These are phyloP conservation scores for Rhexocercosporidium sp. DNA, from an alignment of 2,329 filamentous ascomycete genomes.

Conservation along the genomic window DNA sequence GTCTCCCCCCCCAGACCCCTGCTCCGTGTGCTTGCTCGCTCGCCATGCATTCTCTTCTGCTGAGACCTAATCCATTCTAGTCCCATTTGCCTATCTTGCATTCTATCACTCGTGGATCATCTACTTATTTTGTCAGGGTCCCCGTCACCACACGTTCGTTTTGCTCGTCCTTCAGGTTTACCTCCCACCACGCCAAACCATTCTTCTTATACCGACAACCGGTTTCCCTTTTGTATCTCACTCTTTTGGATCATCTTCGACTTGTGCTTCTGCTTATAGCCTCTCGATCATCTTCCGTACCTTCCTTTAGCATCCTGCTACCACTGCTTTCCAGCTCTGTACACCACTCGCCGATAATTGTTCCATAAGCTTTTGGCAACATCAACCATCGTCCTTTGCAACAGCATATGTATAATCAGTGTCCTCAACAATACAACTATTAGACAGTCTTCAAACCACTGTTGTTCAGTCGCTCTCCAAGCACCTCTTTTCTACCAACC, in stretches of 20 bases:
- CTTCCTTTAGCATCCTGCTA: conserved; percentile 43
- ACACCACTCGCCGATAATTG: conserved; percentile 37
- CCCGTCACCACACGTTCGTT: conserved; percentile 40
- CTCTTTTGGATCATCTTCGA: conserved; percentile 43
- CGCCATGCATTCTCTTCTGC: conserved; percentile 12
- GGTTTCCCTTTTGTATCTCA: conserved; percentile 43
- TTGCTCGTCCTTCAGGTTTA: conserved; percentile 39
- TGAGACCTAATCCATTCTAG: conserved; percentile 36
- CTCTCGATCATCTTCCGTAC: conserved; percentile 43
- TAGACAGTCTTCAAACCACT: conserved; percentile 43
- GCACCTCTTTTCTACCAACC: conserved; percentile 26
- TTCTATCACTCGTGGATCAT: conserved; percentile 41
- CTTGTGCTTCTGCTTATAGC: conserved; percentile 41
- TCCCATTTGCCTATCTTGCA: conserved; percentile 39
- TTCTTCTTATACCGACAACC: conserved; percentile 44
- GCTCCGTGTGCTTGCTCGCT: neutral
- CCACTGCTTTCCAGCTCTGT: conserved; percentile 37
- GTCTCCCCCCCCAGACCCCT: neutral
- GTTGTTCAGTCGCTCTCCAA: conserved; percentile 46
- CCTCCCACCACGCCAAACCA: conserved; percentile 34
- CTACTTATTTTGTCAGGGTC: conserved; percentile 44
- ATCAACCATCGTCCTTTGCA: conserved; percentile 23
- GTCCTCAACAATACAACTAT: conserved; percentile 35
- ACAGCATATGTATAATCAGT: conserved; percentile 44
- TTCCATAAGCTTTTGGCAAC: conserved; percentile 24